A percentile compares a stretch with the other conserved stretches of the same genome.
These are phyloP conservation scores for Fusarium domesticum DNA, from an alignment of 2,329 filamentous ascomycete genomes.

Conservation along the genomic window DNA sequence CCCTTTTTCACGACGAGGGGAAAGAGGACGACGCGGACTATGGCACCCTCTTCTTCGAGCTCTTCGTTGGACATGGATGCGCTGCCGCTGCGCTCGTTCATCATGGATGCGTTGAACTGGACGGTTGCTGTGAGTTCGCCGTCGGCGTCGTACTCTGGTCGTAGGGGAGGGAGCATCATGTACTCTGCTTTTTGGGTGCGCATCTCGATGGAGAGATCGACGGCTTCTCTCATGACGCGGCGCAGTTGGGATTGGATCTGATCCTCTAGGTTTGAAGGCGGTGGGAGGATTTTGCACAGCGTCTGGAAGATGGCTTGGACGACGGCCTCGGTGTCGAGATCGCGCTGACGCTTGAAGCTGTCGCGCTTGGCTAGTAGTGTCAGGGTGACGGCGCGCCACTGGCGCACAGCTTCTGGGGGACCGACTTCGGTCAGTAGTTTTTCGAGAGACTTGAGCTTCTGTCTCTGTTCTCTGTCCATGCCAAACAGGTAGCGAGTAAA, in stretches of 20 bases:
- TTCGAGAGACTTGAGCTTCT: slow-evolving; percentile 95
- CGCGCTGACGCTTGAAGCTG: slow-evolving; percentile 77
- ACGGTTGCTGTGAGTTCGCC: slow-evolving; percentile 87
- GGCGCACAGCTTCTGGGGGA: slow-evolving; percentile 82
- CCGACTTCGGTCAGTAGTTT: slow-evolving; percentile 88
- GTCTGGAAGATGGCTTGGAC: slow-evolving; percentile 80
- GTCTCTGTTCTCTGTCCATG: slow-evolving; percentile 95
- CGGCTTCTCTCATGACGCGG: slow-evolving; percentile 83
- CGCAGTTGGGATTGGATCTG: slow-evolving; percentile 82
- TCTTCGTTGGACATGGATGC: slow-evolving; percentile 63
- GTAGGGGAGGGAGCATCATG: slow-evolving; percentile 94
- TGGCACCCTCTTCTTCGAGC: slow-evolving; percentile 69
- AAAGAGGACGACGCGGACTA: slow-evolving; percentile 91
- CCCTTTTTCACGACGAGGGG: slow-evolving; percentile 96
- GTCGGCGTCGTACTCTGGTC: slow-evolving; percentile 91
- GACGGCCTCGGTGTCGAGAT: slow-evolving; percentile 92
- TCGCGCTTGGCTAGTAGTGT: slow-evolving; percentile 80
- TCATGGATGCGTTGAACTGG: slow-evolving; percentile 85
- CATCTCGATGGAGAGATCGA: slow-evolving; percentile 93
- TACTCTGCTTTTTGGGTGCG: slow-evolving; percentile 94
- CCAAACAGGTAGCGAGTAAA: slow-evolving; percentile 98
- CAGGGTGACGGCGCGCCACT: slow-evolving; percentile 94
- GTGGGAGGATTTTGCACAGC: slow-evolving; percentile 79
- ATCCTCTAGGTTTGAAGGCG: slow-evolving; percentile 73
- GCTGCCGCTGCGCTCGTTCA: slow-evolving; percentile 85